Evolutionary conservation across 345 rosid genomes (phyloP).

Genomic region (Arabis hirsuta): DNA sequence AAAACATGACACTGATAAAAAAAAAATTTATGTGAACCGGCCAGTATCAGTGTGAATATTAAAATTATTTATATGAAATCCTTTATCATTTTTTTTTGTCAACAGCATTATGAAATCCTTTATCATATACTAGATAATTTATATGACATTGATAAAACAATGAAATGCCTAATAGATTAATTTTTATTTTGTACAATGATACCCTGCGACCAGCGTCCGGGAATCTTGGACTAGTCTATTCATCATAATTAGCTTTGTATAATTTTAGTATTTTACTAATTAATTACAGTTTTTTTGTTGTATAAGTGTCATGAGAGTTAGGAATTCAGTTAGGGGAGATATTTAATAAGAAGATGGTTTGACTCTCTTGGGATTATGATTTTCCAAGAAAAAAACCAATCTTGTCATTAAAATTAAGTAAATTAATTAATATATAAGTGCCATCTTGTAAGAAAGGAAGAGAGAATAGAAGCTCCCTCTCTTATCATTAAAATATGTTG

Average conservation of each 20-base stretch:
- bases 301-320: constrained; percentile 39
- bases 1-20: background rate
- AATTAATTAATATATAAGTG: constrained; percentile 1
- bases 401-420: too few species aligned
- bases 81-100: too few species aligned
- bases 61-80: background rate
- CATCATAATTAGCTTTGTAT: background rate
- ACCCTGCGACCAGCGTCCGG: constrained; percentile 36
- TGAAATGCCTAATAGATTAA: background rate
- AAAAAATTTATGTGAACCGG: background rate
- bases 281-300: background rate
- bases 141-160: background rate
- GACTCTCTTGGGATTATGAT: constrained; percentile 43
- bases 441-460: constrained; percentile 18
- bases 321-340: constrained; percentile 17
- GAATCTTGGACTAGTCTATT: constrained; percentile 39
- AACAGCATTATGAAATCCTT: background rate
- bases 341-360: constrained; percentile 19
- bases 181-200: constrained; percentile 12
- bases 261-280: background rate
- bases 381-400: background rate
- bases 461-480: constrained; percentile 45
- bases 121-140: background rate
- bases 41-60: background rate
- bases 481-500: constrained; percentile 12